A percentile compares a stretch with the other conserved stretches of the same genome.
Conservation (phyloP, 192 early-diverging fungal genomes). For the Kickxella alabastrina region DNA sequence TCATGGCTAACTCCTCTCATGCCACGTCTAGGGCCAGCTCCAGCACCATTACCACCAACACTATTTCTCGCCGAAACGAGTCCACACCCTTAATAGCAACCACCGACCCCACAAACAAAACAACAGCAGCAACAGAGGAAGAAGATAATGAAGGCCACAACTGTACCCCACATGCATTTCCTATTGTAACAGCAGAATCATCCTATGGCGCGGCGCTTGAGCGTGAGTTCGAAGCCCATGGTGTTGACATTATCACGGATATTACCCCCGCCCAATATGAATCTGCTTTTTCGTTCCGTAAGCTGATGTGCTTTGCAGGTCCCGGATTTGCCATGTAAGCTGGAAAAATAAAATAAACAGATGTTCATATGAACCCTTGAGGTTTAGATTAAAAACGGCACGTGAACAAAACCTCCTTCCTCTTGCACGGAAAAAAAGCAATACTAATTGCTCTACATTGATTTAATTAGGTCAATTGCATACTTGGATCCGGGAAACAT, state of each 20-base stretch:
- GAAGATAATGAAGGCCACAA: too few relatives aligned
- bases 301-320: conserved; percentile 61
- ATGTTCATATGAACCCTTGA: neutral
- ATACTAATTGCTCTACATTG: too few relatives aligned
- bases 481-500: conserved; percentile 70
- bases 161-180: too few relatives aligned
- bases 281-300: conserved; percentile 55
- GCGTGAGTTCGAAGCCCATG: conserved; percentile 42
- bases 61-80: neutral
- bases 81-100: neutral
- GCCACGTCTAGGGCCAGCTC: neutral
- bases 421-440: too few relatives aligned
- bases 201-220: conserved; percentile 24
- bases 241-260: conserved; percentile 44
- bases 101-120: too few relatives aligned
- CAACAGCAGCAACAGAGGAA: too few relatives aligned
- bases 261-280: conserved; percentile 54
- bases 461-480: conserved; percentile 61
- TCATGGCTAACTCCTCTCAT: neutral
- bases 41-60: neutral
- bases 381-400: too few relatives aligned
- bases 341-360: neutral
- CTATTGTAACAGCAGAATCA: too few relatives aligned
- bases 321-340: conserved; percentile 58
- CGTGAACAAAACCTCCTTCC: too few relatives aligned